Conservation (phyloP, 495 filamentous ascomycete genomes). For the Penicillium paradoxum region DNA sequence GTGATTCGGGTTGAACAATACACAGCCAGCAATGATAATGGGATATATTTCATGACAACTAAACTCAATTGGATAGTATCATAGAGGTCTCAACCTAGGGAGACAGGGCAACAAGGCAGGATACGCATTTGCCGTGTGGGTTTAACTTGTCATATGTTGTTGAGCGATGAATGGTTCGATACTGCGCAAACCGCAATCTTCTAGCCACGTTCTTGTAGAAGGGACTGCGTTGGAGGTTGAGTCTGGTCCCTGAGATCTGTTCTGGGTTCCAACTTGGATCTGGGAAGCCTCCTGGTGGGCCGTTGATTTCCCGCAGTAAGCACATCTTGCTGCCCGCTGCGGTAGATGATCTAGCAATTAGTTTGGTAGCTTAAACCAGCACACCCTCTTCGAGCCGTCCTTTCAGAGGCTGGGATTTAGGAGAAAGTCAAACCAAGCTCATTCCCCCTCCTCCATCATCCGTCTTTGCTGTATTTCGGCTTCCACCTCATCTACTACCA, state of each 20-base stretch:
- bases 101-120: too few species aligned
- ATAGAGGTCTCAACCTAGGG: too few species aligned
- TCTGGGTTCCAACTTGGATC: not conserved
- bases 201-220: not conserved
- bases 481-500: conserved; percentile 53
- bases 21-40: too few species aligned
- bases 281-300: not conserved
- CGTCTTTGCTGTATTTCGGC: conserved; percentile 54
- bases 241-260: not conserved
- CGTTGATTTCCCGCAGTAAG: not conserved
- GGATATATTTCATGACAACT: too few species aligned
- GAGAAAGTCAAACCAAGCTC: conserved; percentile 14
- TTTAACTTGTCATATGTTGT: too few species aligned
- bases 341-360: not conserved
- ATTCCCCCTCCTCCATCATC: conserved; percentile 50
- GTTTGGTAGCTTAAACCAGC: not conserved
- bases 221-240: not conserved
- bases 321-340: not conserved
- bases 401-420: not conserved
- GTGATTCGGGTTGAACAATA: too few species aligned
- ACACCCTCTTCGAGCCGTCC: not conserved
- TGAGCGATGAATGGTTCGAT: too few species aligned
- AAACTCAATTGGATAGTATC: too few species aligned
- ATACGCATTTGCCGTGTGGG: too few species aligned
- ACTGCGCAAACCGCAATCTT: too few species aligned